phyloP scores from a whole-genome alignment of 306 rosid species.

The Aeschynomene evenia region DNA sequence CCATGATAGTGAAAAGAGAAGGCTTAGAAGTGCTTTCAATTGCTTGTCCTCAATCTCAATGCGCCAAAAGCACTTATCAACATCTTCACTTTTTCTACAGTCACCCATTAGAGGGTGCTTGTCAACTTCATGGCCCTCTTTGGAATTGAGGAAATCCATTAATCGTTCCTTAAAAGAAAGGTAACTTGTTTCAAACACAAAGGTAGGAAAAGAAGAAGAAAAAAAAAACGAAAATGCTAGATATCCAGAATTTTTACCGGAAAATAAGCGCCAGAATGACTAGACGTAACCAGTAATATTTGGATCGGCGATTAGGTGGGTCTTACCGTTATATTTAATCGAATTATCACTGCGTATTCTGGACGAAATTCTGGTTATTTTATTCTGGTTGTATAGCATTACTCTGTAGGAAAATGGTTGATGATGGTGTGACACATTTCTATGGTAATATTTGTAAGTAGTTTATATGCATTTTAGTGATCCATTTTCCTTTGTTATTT shows the following conservation, averaged over 20 bases:
- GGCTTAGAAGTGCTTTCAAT: conserved; percentile 61
- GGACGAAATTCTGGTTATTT: no score
- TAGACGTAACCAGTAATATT: no score
- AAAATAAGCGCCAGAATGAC: no score
- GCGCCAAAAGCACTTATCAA: conserved; percentile 91
- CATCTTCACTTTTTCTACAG: conserved; percentile 79
- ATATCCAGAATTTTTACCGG: no score
- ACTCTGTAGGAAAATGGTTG: conserved; percentile 23
- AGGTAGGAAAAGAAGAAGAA: no score
- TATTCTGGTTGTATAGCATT: no score
- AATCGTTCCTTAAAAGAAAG: conserved; percentile 80
- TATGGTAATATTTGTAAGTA: conserved; percentile 30
- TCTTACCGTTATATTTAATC: no score
- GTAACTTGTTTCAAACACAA: conserved; percentile 38
- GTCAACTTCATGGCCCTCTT: conserved; percentile 83
- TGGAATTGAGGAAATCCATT: conserved; percentile 77
- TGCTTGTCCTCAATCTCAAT: conserved; percentile 83
- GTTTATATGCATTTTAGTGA: conserved; percentile 14
- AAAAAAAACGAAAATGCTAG: no score
- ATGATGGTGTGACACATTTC: conserved; percentile 19
- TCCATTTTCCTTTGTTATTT: neutral
- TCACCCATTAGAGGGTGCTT: conserved; percentile 89
- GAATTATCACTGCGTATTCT: no score
- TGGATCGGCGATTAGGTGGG: no score
- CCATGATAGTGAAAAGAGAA: conserved; percentile 70